phyloP scores from a whole-genome alignment of 352 stramenopile species.

The Plasmopara halstedii region DNA sequence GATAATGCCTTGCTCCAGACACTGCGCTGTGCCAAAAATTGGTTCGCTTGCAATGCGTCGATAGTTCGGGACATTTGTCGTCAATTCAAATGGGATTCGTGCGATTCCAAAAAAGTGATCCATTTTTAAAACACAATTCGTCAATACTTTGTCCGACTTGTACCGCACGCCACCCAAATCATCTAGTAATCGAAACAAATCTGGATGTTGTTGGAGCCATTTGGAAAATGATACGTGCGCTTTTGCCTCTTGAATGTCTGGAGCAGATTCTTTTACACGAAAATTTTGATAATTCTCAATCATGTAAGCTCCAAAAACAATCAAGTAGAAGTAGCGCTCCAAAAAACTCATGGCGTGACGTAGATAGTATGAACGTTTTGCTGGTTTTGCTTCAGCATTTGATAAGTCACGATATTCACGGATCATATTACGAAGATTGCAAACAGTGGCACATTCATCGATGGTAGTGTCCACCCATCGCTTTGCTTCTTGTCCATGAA shows the following conservation, averaged over 20 bases:
- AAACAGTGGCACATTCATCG: constrained; percentile 57
- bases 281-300: constrained; percentile 24
- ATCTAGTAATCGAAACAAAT: constrained; percentile 68
- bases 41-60: constrained; percentile 68
- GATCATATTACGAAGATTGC: constrained; percentile 77
- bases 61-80: constrained; percentile 79
- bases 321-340: constrained; percentile 84
- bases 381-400: constrained; percentile 62
- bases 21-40: constrained; percentile 82
- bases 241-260: constrained; percentile 15
- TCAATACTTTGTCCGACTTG: constrained; percentile 73
- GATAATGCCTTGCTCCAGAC: constrained; percentile 58
- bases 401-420: constrained; percentile 73
- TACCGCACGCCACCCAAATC: constrained; percentile 74
- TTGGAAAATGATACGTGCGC: constrained; percentile 51
- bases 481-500: constrained; percentile 51
- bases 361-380: constrained; percentile 74
- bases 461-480: constrained; percentile 68
- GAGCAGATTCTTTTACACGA: constrained; percentile 3
- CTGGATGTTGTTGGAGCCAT: constrained; percentile 68
- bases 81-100: constrained; percentile 54
- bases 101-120: constrained; percentile 85
- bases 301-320: constrained; percentile 83
- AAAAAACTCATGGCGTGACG: constrained; percentile 82
- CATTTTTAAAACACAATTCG: constrained; percentile 80